phyloP scores from a whole-genome alignment of 1,284 basidiomycete species.

The Sphagnurus paluster region DNA sequence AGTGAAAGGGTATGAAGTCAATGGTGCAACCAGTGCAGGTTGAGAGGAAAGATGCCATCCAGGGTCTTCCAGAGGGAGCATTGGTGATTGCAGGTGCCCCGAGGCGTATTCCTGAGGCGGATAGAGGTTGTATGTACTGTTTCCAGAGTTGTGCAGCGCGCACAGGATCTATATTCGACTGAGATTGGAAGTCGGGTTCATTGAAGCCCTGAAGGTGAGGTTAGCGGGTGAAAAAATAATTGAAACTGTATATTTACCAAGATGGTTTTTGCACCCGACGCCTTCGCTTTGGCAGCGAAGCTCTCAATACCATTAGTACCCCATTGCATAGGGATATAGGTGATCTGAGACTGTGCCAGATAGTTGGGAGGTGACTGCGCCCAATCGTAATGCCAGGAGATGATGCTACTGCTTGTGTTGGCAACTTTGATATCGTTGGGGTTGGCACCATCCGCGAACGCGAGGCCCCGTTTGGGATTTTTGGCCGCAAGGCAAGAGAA shows the following conservation, averaged over 20 bases:
- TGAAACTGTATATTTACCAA: constrained; percentile 8
- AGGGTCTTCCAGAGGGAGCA: constrained; percentile 23
- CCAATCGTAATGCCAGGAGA: constrained; percentile 29
- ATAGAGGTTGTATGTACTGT: constrained; percentile 29
- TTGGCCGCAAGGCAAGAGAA: constrained; percentile 12
- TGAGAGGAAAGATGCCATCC: constrained; percentile 24
- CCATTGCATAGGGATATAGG: constrained; percentile 31
- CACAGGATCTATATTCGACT: constrained; percentile 25
- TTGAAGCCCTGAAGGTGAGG: constrained; percentile 22
- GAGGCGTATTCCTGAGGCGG: constrained; percentile 24
- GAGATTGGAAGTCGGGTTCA: constrained; percentile 26
- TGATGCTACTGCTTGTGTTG: constrained; percentile 15
- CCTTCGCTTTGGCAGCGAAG: constrained; percentile 19
- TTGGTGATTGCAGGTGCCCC: constrained; percentile 29
- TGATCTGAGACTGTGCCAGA: constrained; percentile 18
- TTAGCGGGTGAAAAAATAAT: neutral
- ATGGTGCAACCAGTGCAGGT: constrained; percentile 27
- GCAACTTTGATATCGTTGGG: constrained; percentile 23
- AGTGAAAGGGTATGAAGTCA: constrained; percentile 29
- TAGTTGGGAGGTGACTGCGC: constrained; percentile 19
- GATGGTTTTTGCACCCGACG: constrained; percentile 18
- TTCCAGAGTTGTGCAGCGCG: constrained; percentile 29
- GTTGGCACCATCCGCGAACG: constrained; percentile 23
- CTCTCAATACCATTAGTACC: constrained; percentile 21
- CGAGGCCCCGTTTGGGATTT: constrained; percentile 26